Percentiles rank a stretch among this genome's conserved stretches.
Evolutionary conservation across 352 stramenopile species (phyloP).

Genomic region (Aphanomyces astaci): DNA sequence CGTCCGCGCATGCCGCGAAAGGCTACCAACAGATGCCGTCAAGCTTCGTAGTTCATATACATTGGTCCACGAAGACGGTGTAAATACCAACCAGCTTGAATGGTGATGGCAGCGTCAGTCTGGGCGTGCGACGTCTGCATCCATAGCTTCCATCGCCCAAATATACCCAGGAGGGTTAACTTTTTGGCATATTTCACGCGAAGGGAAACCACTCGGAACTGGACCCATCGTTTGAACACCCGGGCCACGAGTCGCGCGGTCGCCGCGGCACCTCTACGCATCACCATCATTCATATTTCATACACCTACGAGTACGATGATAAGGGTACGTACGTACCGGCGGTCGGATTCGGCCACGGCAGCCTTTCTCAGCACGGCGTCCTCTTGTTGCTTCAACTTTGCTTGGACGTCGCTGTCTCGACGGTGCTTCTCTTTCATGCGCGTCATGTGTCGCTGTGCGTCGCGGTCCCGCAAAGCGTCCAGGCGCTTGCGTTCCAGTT

Average conservation of each 20-base stretch:
- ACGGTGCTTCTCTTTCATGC: conserved; percentile 42
- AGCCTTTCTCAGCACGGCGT: conserved; percentile 10
- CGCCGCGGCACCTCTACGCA: background rate
- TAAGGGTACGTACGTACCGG: background rate
- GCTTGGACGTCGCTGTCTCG: background rate
- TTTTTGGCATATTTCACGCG: background rate
- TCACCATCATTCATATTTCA: too few relatives aligned
- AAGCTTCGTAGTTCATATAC: too few relatives aligned
- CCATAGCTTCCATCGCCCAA: background rate
- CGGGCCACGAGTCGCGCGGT: background rate
- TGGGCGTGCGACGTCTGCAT: background rate
- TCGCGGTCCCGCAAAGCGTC: conserved; percentile 48
- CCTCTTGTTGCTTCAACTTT: background rate
- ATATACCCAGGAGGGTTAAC: background rate
- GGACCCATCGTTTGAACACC: background rate
- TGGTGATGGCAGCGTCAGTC: background rate
- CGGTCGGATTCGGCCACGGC: conserved; percentile 1
- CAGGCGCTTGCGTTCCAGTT: conserved; percentile 50
- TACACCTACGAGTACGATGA: too few relatives aligned
- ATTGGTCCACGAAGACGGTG: too few relatives aligned
- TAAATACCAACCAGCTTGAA: conserved; percentile 19
- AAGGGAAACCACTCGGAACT: background rate
- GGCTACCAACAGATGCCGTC: background rate
- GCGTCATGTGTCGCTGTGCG: conserved; percentile 43
- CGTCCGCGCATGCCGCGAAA: conserved; percentile 11